Base-by-base conservation (phyloP, 208 protist genomes). In the Acanthamoeba royreba region DNA sequence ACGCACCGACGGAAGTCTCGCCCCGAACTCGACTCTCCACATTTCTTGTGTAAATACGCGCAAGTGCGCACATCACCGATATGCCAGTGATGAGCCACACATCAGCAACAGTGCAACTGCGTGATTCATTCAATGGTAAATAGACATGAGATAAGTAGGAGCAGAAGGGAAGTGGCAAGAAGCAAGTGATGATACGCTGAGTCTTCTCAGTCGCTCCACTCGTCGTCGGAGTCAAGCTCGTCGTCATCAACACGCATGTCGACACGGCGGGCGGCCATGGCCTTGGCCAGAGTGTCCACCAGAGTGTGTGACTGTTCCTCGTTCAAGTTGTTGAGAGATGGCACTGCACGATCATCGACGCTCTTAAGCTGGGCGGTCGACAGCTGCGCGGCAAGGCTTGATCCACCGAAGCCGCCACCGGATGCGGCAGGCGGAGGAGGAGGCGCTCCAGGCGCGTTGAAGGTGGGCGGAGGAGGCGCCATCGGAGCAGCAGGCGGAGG, bases 201-300 rank as follows among this genome's bases (percentile, higher is more conserved):
- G 55, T 66, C 4, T 66, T 66, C 19, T 88, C 38, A 88, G 79
- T 88, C 79, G 79, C 79, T 88, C 79, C 79, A 88, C 79, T 88
- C 79, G 35, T 88, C 79, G 79, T 88, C 79, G 0, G 79, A 88
- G 79, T 88, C 79, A 28, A 88, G 49, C 79, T 88, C 79, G 47
- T 88, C 79, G 8, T 88, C 79, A 11, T 88, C 47, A 33, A 19
- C 79, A 47, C 47, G 47, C 43, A 88, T 88, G 79, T 88, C 79
- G 45, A 88, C 49, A 19, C 79, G 43, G 19, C 79, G 43, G 31
- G 43, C 47, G 45, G 79, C 79, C 79, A 88, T 88, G 49, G 79
- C 79, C 43, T 61, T 53, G 79, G 79, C 79, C 45, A 88, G 46
- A 28, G 79, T 88, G 79, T 88, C 79, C n/a, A 31, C 79, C 7